phyloP scores from a whole-genome alignment of 257 asterid species.

The Eucommia ulmoides region DNA sequence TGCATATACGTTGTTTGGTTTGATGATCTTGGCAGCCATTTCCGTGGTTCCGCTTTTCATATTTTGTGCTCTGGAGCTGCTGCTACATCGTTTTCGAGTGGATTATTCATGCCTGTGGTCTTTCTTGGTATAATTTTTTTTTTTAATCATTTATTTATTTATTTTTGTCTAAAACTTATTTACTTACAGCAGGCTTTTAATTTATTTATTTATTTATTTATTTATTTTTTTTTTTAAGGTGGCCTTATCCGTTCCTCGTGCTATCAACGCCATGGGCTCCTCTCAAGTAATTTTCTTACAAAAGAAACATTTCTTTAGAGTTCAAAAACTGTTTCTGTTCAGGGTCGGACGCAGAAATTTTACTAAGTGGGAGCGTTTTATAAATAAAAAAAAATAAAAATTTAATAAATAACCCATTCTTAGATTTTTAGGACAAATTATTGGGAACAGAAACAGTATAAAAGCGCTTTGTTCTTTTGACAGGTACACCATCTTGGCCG shows the following conservation, averaged over 20 bases:
- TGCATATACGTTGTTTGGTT: no score
- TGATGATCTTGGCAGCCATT: constrained; percentile 55
- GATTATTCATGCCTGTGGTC: constrained; percentile 65
- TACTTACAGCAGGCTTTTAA: neutral
- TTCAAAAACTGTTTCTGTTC: no score
- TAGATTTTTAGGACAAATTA: no score
- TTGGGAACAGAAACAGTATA: no score
- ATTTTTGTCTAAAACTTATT: neutral
- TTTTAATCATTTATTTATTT: neutral
- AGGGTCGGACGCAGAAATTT: no score
- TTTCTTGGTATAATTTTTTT: constrained; percentile 46
- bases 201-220: neutral
- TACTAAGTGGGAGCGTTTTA: no score
- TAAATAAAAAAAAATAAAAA: no score
- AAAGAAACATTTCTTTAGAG: no score
- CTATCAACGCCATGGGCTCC: constrained; percentile 78
- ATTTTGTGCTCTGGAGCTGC: constrained; percentile 61
- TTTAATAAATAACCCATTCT: no score
- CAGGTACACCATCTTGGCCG: constrained; percentile 62
- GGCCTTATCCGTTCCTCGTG: constrained; percentile 98
- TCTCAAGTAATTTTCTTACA: constrained; percentile 36
- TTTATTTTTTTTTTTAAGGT: constrained; percentile 33
- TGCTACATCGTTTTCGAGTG: constrained; percentile 64
- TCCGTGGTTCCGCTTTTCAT: constrained; percentile 54
- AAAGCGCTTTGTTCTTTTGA: neutral